Percentiles rank a stretch among this genome's conserved stretches.
Evolutionary conservation across 2,329 filamentous ascomycete genomes (phyloP).

Genomic region (Cladorrhinum sp.): DNA sequence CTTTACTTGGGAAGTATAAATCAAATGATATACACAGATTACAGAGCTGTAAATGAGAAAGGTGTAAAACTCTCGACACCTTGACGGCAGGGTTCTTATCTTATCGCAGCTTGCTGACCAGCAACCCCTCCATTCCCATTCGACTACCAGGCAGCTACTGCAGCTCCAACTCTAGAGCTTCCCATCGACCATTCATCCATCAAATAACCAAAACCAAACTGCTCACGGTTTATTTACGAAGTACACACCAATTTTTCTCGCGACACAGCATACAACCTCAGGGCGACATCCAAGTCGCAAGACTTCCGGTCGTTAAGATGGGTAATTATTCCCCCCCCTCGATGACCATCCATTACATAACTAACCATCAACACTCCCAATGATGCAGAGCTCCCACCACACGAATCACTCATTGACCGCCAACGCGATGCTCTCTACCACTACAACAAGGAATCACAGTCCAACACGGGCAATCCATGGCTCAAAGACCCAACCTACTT

Average conservation of each 20-base stretch:
- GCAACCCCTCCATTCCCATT: constrained; percentile 7
- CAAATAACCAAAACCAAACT: neutral
- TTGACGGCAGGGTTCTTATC: constrained; percentile 25
- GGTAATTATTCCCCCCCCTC: neutral
- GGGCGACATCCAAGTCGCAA: neutral
- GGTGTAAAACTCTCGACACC: constrained; percentile 7
- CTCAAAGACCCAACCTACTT: constrained; percentile 77
- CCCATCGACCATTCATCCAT: neutral
- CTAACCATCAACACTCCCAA: neutral
- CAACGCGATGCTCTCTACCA: constrained; percentile 87
- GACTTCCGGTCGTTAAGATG: neutral
- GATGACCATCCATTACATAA: neutral
- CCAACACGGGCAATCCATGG: constrained; percentile 71
- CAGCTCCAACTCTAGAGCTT: neutral
- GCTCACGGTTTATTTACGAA: neutral
- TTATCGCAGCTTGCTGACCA: constrained; percentile 23
- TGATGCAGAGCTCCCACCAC: constrained; percentile 77
- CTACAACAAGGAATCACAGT: constrained; percentile 69
- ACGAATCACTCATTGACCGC: constrained; percentile 77
- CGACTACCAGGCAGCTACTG: constrained; percentile 13
- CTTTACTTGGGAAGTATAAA: no score
- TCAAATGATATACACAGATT: no score
- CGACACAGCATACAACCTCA: no score
- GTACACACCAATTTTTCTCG: neutral
- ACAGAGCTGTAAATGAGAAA: neutral